A percentile compares a stretch with the other conserved stretches of the same genome.
These are phyloP conservation scores for Licmophora abbreviata DNA, from an alignment of 108 stramenopile genomes.

Conservation along the genomic window DNA sequence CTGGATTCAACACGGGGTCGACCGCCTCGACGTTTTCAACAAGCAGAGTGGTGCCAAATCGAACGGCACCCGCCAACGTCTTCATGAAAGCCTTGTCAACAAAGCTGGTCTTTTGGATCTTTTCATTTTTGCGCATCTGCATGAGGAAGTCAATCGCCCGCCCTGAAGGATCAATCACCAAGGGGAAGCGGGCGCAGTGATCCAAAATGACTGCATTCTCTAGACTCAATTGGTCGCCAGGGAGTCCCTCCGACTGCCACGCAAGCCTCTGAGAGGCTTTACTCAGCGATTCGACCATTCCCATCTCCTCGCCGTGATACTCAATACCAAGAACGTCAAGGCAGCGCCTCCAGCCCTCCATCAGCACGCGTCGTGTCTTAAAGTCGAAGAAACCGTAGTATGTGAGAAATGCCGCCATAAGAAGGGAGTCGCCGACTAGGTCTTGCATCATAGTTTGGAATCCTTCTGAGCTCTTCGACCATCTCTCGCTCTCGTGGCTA, in stretches of 20 bases:
- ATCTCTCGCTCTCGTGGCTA: slow-evolving; percentile 92
- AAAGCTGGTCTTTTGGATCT: slow-evolving; percentile 93
- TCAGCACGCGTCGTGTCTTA: slow-evolving; percentile 54
- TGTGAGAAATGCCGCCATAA: slow-evolving; percentile 91
- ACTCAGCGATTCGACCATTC: slow-evolving; percentile 85
- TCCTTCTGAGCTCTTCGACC: slow-evolving; percentile 82
- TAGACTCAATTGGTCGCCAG: slow-evolving; percentile 83
- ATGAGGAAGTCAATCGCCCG: slow-evolving; percentile 87
- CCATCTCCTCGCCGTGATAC: slow-evolving; percentile 74
- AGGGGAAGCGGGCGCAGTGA: slow-evolving; percentile 83
- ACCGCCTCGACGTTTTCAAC: slow-evolving; percentile 93
- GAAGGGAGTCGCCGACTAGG: slow-evolving; percentile 88
- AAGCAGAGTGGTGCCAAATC: slow-evolving; percentile 94
- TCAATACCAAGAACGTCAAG: slow-evolving; percentile 82
- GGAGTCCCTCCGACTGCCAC: slow-evolving; percentile 91
- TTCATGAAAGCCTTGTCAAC: slow-evolving; percentile 97
- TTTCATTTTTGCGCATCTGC: slow-evolving; percentile 73
- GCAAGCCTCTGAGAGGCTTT: slow-evolving; percentile 75
- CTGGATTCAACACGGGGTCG: slow-evolving; percentile 96
- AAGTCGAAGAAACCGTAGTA: slow-evolving; percentile 93
- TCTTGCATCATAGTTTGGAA: slow-evolving; percentile 80
- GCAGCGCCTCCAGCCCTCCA: slow-evolving; percentile 67
- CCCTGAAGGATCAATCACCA: slow-evolving; percentile 98
- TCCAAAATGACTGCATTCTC: slow-evolving; percentile 96
- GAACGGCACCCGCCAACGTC: slow-evolving; percentile 92